Percentiles rank a stretch among this genome's conserved stretches.
Conservation (phyloP, 1,284 basidiomycete genomes). For the Trichosporon faecale region DNA sequence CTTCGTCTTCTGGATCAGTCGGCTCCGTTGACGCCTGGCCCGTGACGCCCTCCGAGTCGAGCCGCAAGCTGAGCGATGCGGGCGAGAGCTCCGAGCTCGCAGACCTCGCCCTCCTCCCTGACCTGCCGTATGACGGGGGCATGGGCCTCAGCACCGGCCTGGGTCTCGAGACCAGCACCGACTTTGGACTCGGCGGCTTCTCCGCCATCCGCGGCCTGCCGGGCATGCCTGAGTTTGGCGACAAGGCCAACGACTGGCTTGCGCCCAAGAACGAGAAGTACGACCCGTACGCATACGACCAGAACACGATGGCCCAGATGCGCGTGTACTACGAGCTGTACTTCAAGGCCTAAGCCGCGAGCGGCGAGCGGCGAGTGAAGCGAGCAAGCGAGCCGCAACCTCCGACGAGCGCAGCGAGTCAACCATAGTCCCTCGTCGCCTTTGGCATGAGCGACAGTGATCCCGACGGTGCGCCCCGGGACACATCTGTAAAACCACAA, state of each 20-base stretch:
- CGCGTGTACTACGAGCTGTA: slow-evolving; percentile 33
- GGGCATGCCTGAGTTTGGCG: slow-evolving; percentile 13
- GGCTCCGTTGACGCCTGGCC: background rate
- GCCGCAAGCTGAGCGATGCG: background rate
- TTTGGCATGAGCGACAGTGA: no score
- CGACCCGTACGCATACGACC: slow-evolving; percentile 9
- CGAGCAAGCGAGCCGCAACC: background rate
- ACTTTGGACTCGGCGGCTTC: slow-evolving; percentile 7
- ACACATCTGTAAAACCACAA: background rate
- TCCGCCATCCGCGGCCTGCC: slow-evolving; percentile 10
- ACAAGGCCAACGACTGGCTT: slow-evolving; percentile 14
- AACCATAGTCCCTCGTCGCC: no score
- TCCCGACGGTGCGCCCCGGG: background rate
- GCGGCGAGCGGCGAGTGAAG: no score
- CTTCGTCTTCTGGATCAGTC: background rate
- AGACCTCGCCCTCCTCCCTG: background rate
- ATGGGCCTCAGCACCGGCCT: background rate
- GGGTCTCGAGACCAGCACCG: background rate
- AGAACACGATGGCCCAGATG: slow-evolving; percentile 23
- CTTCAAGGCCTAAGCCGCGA: slow-evolving; percentile 24
- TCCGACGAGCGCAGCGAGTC: no score
- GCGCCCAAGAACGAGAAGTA: background rate
- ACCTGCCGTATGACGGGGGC: background rate
- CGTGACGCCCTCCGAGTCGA: background rate
- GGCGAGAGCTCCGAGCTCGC: background rate